Evolutionary conservation across 495 filamentous ascomycete species (phyloP).

Genomic region (Hypoxylon fragiforme): DNA sequence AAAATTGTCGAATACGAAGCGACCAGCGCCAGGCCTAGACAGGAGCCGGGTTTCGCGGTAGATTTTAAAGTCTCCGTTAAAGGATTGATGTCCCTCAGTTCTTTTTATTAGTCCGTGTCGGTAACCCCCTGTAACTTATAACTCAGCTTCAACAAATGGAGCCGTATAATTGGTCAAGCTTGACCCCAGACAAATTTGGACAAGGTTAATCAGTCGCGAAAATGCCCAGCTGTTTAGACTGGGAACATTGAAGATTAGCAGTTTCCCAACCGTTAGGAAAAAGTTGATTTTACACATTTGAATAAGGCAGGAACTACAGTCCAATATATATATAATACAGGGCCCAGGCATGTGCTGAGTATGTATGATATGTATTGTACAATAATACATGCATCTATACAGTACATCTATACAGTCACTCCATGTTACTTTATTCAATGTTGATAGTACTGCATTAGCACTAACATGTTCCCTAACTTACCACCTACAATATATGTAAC

Average conservation of each 20-base stretch:
- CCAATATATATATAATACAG: too few relatives aligned
- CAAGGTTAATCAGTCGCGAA: slow-evolving; percentile 11
- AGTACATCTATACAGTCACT: too few relatives aligned
- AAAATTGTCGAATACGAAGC: slow-evolving; percentile 33
- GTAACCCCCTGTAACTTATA: slow-evolving; percentile 22
- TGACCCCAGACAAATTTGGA: slow-evolving; percentile 2
- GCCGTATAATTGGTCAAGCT: slow-evolving; percentile 18
- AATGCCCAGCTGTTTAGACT: slow-evolving; percentile 8
- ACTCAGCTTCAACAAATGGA: slow-evolving; percentile 25
- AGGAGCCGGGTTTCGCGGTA: slow-evolving; percentile 32
- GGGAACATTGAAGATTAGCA: not conserved
- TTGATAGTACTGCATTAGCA: too few relatives aligned
- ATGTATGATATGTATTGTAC: too few relatives aligned
- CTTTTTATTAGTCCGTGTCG: slow-evolving; percentile 27
- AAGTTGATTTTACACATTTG: too few relatives aligned
- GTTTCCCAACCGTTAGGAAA: too few relatives aligned
- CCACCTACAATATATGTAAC: too few relatives aligned
- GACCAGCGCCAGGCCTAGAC: slow-evolving; percentile 16
- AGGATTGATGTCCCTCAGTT: slow-evolving; percentile 29
- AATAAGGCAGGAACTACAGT: too few relatives aligned
- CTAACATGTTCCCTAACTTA: too few relatives aligned
- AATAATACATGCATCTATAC: too few relatives aligned
- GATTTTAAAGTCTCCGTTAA: slow-evolving; percentile 36
- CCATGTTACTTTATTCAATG: too few relatives aligned
- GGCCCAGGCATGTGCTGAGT: too few relatives aligned